Base-by-base conservation (phyloP, 139 green algal genomes). In the Eudorina sp. region DNA sequence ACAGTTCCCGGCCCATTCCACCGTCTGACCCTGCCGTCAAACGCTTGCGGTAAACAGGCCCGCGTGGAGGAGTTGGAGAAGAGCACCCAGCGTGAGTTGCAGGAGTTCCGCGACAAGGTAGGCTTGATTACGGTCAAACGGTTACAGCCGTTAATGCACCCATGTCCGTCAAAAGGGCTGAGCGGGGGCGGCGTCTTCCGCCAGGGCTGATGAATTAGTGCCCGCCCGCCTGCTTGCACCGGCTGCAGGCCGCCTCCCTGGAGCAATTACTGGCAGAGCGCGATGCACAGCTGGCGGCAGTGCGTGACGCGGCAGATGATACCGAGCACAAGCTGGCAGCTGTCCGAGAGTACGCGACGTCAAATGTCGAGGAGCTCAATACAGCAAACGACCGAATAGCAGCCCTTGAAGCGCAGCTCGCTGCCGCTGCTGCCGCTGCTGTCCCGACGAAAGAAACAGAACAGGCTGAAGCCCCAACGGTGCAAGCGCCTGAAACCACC, bases 271-370 rank as follows among this genome's bases (percentile, higher is more conserved):
- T 88, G 19, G 66, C 68, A 34, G 82, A 38, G 46, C 82, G 48
- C 14, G 48, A 82, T 16, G 53, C 38, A 6, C 48, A 53, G 34
- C 38, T 90, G 53, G 53, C 38, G 16, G 64, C 40, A 29, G 53
- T 66, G 3, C n/a, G 23, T 14, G 77, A 41, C 2, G 86, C 64
- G 0, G 48, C 51, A 1, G 40, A 60, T 4, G 76, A 66, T 3
- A 40, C 48, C 14, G 70, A 91, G 80, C 64, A 66, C 73, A 89
- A 80, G 43, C 76, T 90, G 76, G 48, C 40, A 3, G 75, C 75
- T 7, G 76, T 86, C 25, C 62, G 53, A 1, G 72, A 84, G 85
- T 83, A 85, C 60, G 74, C 85, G 19, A 41, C 79, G 34, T 83
- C 74, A 6, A 90, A 41, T 31, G 31, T 68, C 31, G 64, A 79